phyloP scores from a whole-genome alignment of 441 rosid species.

The Cnidoscolus chayamansa region DNA sequence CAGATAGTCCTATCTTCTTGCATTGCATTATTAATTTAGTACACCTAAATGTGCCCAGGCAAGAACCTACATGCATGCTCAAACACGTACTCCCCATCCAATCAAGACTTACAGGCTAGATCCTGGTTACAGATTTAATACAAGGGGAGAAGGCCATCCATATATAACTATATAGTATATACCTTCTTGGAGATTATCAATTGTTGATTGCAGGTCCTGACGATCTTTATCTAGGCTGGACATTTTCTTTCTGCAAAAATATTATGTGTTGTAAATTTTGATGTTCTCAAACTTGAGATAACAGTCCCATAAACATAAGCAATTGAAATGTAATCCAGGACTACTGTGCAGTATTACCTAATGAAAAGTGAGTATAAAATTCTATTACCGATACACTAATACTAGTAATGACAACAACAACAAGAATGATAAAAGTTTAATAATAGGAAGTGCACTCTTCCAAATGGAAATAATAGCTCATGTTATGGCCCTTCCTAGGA shows the following conservation, averaged over 20 bases:
- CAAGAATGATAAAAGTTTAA: no score
- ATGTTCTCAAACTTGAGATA: not conserved
- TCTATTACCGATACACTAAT: no score
- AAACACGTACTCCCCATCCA: not conserved
- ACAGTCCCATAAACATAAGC: not conserved
- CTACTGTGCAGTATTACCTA: not conserved
- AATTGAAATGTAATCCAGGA: slow-evolving; percentile 1
- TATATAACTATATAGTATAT: not conserved
- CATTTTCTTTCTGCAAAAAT: slow-evolving; percentile 70
- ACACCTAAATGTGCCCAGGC: not conserved
- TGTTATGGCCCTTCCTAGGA: no score
- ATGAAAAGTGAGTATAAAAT: not conserved
- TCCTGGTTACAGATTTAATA: not conserved
- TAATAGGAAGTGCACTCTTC: no score
- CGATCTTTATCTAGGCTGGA: slow-evolving; percentile 83
- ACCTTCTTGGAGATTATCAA: slow-evolving; percentile 96
- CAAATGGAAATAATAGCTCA: no score
- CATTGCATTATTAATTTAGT: not conserved
- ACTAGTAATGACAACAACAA: no score
- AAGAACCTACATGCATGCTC: not conserved
- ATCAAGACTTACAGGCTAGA: not conserved
- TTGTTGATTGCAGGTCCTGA: slow-evolving; percentile 77
- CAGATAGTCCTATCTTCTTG: not conserved
- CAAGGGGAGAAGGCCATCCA: not conserved
- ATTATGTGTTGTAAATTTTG: slow-evolving; percentile 3